A percentile compares a stretch with the other conserved stretches of the same genome.
These are phyloP conservation scores for Starmerella khaoyaiensis DNA, from an alignment of 805 yeast genomes.

Conservation along the genomic window DNA sequence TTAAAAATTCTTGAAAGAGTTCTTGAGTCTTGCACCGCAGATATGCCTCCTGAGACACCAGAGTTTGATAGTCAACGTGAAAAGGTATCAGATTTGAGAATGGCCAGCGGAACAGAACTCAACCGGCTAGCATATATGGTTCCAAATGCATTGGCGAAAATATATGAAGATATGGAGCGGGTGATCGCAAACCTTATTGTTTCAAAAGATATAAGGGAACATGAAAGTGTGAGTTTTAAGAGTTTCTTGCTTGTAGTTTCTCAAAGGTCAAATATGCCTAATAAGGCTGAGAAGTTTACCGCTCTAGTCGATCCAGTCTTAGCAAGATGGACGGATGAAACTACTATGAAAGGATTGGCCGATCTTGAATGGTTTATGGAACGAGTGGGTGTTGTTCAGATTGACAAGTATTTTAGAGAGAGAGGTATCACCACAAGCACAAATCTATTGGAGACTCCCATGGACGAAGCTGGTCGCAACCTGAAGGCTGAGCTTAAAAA, in stretches of 20 bases:
- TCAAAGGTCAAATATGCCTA: conserved; percentile 49
- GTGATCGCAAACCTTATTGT: conserved; percentile 63
- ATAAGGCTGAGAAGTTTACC: conserved; percentile 66
- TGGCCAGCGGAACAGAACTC: conserved; percentile 87
- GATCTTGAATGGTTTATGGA: conserved; percentile 98
- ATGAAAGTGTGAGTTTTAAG: conserved; percentile 87
- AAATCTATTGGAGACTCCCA: conserved; percentile 58
- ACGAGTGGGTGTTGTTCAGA: conserved; percentile 83
- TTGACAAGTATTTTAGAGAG: conserved; percentile 76
- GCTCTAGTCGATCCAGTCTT: conserved; percentile 88
- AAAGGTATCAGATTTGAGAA: conserved; percentile 70
- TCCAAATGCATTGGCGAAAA: conserved; percentile 78
- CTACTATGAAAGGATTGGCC: conserved; percentile 74
- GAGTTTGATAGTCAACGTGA: conserved; percentile 58
- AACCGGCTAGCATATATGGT: conserved; percentile 87
- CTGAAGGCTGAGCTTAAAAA: conserved; percentile 69
- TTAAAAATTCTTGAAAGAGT: conserved; percentile 76
- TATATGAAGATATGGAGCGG: conserved; percentile 67
- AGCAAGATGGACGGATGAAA: conserved; percentile 82
- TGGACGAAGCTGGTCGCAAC: conserved; percentile 78
- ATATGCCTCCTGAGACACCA: conserved; percentile 51
- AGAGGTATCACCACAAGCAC: conserved; percentile 70
- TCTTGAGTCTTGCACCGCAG: conserved; percentile 72
- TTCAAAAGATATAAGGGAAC: conserved; percentile 62
- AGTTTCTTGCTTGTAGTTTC: conserved; percentile 86